Evolutionary conservation across 1,284 basidiomycete genomes (phyloP).

Genomic region (Garcileccinum viscosum): DNA sequence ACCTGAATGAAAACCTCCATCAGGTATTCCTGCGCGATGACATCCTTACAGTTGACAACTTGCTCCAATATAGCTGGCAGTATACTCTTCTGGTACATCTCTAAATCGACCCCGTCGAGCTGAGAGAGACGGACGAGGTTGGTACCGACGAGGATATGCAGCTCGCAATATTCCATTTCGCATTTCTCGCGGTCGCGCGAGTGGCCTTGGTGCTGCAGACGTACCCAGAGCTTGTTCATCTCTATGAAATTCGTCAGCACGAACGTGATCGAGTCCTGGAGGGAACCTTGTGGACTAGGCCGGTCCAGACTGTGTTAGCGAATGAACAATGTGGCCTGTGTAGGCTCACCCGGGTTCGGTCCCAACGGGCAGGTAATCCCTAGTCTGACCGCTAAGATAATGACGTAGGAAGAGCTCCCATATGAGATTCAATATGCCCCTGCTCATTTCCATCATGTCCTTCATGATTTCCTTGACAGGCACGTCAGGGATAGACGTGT

Average conservation of each 20-base stretch:
- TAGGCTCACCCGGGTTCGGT: conserved; percentile 75
- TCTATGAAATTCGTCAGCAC: conserved; percentile 97
- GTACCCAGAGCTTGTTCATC: conserved; percentile 99
- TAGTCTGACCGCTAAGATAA: conserved; percentile 93
- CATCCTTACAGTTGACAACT: conserved; percentile 95
- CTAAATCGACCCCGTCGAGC: conserved; percentile 91
- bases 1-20: conserved; percentile 99
- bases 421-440: conserved; percentile 92
- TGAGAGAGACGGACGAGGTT: conserved; percentile 93
- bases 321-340: too few relatives aligned
- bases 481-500: conserved; percentile 95
- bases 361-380: conserved; percentile 92
- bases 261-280: conserved; percentile 92
- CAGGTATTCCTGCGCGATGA: conserved; percentile 95
- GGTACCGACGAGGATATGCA: conserved; percentile 93
- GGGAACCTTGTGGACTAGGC: conserved; percentile 81
- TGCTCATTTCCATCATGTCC: conserved; percentile 99
- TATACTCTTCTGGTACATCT: conserved; percentile 85
- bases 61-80: conserved; percentile 92
- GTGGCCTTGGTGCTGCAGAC: conserved; percentile 94
- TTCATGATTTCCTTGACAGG: conserved; percentile 99
- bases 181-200: conserved; percentile 94
- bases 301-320: conserved; percentile 57
- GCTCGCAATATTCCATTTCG: conserved; percentile 90
- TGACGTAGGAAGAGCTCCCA: conserved; percentile 92